A percentile compares a stretch with the other conserved stretches of the same genome.
phyloP scores from a whole-genome alignment of 2,329 filamentous ascomycete species.

The Epichloe aotearoae region DNA sequence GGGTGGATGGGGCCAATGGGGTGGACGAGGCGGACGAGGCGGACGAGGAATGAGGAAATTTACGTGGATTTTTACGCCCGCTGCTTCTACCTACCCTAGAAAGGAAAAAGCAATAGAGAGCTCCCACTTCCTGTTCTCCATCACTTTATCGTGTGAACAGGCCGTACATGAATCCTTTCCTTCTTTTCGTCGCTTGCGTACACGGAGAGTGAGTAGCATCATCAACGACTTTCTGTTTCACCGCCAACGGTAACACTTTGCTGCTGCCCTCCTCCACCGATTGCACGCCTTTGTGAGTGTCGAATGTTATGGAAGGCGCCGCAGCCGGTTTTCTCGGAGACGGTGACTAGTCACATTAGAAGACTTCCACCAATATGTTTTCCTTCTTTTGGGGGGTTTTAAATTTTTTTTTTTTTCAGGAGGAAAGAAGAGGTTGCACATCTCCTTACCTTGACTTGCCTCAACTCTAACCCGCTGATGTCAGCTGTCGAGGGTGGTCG shows the following conservation, averaged over 20 bases:
- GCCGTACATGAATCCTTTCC: constrained; percentile 8
- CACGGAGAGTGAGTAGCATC: not conserved
- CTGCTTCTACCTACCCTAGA: not conserved
- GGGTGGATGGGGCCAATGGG: no score
- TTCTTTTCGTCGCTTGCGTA: constrained; percentile 3
- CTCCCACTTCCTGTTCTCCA: not conserved
- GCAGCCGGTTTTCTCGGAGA: not conserved
- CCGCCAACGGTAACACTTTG: not conserved
- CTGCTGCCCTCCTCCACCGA: not conserved
- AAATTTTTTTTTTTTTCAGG: no score
- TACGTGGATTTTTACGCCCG: no score
- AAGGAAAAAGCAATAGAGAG: not conserved
- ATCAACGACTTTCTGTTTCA: not conserved
- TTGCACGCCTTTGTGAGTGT: not conserved
- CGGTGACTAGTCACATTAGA: not conserved
- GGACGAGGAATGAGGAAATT: no score
- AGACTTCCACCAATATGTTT: not conserved
- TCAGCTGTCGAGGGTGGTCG: not conserved
- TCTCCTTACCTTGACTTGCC: not conserved
- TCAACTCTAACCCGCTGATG: not conserved
- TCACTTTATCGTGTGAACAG: constrained; percentile 5
- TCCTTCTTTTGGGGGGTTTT: no score
- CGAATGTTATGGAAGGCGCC: not conserved
- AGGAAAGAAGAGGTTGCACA: not conserved
- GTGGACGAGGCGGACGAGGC: no score